phyloP scores from a whole-genome alignment of 164 flowering plant species.

The Stephania cephalantha region DNA sequence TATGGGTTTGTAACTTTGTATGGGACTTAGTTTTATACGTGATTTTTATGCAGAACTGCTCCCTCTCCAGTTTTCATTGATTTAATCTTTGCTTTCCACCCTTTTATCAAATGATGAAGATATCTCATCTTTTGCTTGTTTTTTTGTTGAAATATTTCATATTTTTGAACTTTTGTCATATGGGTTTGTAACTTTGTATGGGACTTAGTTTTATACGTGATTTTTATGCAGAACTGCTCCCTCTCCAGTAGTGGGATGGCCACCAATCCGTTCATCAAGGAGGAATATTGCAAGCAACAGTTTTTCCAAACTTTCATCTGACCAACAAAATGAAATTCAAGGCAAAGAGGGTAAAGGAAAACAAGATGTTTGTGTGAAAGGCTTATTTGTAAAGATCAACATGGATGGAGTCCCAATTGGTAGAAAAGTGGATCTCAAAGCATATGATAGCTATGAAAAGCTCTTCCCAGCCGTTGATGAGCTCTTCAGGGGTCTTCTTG shows the following conservation, averaged over 20 bases:
- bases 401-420: slow-evolving; percentile 99
- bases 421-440: slow-evolving; percentile 79
- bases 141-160: neutral
- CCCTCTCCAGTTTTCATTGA: slow-evolving; percentile 15
- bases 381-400: slow-evolving; percentile 81
- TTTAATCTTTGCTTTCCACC: neutral
- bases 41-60: slow-evolving; percentile 39
- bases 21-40: too few relatives aligned
- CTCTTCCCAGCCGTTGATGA: slow-evolving; percentile 79
- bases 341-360: slow-evolving; percentile 22
- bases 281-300: slow-evolving; percentile 66
- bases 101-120: neutral
- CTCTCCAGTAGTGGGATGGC: slow-evolving; percentile 96
- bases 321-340: slow-evolving; percentile 28
- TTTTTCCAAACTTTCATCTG: slow-evolving; percentile 45
- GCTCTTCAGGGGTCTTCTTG: slow-evolving; percentile 87
- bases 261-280: slow-evolving; percentile 84
- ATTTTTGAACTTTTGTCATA: neutral
- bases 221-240: slow-evolving; percentile 47
- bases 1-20: too few relatives aligned
- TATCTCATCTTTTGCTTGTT: neutral
- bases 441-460: slow-evolving; percentile 69
- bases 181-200: too few relatives aligned
- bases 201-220: too few relatives aligned
- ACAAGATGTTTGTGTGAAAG: slow-evolving; percentile 34